Evolutionary conservation across 1,139 yeast genomes (phyloP), one percentile per base, ranked within the genome.

Genomic region (Kurtzmaniella quercitrusa): DNA sequence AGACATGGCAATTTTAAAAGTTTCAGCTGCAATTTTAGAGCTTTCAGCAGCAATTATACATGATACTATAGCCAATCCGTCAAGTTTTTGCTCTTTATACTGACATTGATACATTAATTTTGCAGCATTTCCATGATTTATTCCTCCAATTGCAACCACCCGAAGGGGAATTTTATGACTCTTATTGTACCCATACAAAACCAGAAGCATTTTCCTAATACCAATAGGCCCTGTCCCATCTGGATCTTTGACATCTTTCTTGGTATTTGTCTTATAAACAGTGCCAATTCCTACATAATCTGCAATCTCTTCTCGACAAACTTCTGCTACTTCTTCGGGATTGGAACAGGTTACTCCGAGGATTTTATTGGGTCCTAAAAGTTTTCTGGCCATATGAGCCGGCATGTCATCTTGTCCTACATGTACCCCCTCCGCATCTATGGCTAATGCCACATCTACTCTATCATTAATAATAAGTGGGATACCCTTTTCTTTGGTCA

Each of bases 331-430:
- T 57, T 89, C 95, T 3, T 70, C 68, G 0, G 70, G 70, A 37
- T 69, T 70, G 6, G 84, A 79, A 37, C 88, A 86, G 37, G 93
- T 82, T 43, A 91, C 82, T 1, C 98, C 98, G 39, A 91, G 60
- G 47, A 91, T 83, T 65, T 84, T 88, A 46, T 78, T 70, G 1
- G 82, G 77, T 0, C 96, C 96, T 19, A 91, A 62, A 37, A 87
- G 55, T 52, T 69, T 59, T 37, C 97, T 63, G 0, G 80, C 94
- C 23, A 72, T 51, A 1, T 62, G 60, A 2, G 85, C 84, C 2
- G 76, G 76, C 88, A 91, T 86, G 58, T 91, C 98, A 46, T 85
- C 93, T 60, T 90, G 97, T 1, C 98, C 98, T 17, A 91, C 89
- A 65, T 91, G 98, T 14, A 91, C 85, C 31, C 96, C 96, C 47